These are phyloP conservation scores for Colletotrichum limetticola DNA, from an alignment of 2,329 filamentous ascomycete genomes.

Conservation along the genomic window DNA sequence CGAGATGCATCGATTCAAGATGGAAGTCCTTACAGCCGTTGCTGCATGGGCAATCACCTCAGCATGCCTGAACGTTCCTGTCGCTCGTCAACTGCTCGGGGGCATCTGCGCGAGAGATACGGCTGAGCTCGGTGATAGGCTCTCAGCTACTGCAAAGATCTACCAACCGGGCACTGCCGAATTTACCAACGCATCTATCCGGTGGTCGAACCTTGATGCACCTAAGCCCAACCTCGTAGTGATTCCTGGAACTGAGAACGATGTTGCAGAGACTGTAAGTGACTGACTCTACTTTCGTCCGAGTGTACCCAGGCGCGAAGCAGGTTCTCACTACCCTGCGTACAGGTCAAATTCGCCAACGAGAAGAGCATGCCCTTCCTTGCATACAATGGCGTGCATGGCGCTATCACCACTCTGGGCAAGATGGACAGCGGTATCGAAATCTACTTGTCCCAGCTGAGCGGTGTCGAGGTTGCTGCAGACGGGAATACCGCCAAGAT, in stretches of 20 bases:
- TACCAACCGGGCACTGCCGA: conserved; percentile 53
- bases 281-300: not conserved
- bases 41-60: conserved; percentile 40
- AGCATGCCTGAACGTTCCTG: conserved; percentile 36
- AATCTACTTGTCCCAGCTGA: conserved; percentile 59
- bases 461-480: conserved; percentile 51
- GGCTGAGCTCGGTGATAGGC: conserved; percentile 41
- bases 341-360: conserved; percentile 57
- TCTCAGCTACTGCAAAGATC: conserved; percentile 53
- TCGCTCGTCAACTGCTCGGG: conserved; percentile 23
- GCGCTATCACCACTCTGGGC: conserved; percentile 59
- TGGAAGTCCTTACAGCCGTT: conserved; percentile 41
- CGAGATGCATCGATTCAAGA: conserved; percentile 25
- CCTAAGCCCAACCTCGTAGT: conserved; percentile 59
- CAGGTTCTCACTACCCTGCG: not conserved
- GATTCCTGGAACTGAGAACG: conserved; percentile 56
- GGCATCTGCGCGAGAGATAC: conserved; percentile 35
- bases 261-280: conserved; percentile 59
- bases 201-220: conserved; percentile 57
- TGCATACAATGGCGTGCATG: conserved; percentile 63
- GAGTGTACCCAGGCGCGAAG: not conserved
- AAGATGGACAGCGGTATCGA: conserved; percentile 60
- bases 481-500: conserved; percentile 59
- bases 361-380: conserved; percentile 60
- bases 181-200: conserved; percentile 49